phyloP scores from a whole-genome alignment of 257 asterid species.

The Fraxinus cuspidata region DNA sequence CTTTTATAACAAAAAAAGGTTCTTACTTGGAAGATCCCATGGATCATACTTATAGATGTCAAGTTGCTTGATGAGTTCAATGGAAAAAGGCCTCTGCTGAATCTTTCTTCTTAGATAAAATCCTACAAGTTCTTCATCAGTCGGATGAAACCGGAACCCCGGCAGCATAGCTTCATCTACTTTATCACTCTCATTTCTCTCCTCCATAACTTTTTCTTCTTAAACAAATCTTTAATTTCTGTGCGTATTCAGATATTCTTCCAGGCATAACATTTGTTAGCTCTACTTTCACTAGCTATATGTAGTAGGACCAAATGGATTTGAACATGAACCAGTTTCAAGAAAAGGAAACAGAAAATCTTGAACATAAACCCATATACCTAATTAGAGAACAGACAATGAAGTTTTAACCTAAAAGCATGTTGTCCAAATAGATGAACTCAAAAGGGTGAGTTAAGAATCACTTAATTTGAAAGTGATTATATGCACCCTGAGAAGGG shows the following conservation, averaged over 20 bases:
- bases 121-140: neutral
- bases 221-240: neutral
- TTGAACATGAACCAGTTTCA: neutral
- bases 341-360: constrained; percentile 14
- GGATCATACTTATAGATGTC: neutral
- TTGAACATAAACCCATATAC: constrained; percentile 6
- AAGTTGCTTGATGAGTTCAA: constrained; percentile 1
- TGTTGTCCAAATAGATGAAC: constrained; percentile 38
- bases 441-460: constrained; percentile 26
- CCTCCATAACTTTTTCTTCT: neutral
- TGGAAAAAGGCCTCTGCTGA: neutral
- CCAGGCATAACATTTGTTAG: neutral
- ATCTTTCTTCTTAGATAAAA: neutral
- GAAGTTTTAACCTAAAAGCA: constrained; percentile 32
- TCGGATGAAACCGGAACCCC: neutral
- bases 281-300: neutral
- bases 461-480: constrained; percentile 42
- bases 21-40: neutral
- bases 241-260: neutral
- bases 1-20: no score
- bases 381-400: neutral
- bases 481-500: constrained; percentile 57
- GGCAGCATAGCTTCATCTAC: neutral
- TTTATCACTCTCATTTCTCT: neutral
- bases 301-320: neutral